Evolutionary conservation across 495 filamentous ascomycete genomes (phyloP), one percentile per base, ranked within the genome.

Genomic region (Hapsidospora chrysogenum): DNA sequence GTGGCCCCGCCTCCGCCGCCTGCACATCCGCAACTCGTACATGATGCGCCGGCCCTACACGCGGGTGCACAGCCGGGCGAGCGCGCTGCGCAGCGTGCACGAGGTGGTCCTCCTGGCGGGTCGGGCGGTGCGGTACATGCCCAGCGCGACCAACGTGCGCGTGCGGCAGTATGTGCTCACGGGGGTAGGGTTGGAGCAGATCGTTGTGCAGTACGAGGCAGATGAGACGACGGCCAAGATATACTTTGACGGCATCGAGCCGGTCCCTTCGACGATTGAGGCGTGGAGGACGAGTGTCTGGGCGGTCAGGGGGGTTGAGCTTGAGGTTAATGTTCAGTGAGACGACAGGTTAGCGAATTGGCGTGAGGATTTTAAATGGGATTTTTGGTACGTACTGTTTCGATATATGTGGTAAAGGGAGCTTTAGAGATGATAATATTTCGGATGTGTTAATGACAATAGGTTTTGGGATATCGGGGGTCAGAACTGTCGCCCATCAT

Each of bases 21-120:
- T 46, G 4, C 42, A 43, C 15, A 17, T 46, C 7, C 43, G 43
- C 36, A 46, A 46, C 17, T 46, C 43, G 17, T 46, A 46, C 31
- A 37, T 46, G 37, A 39, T 46, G 37, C 42, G 42, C 14, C 18
- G 29, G 21, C 43, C 43, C 7, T 46, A 46, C 29, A 11, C 42
- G 26, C 43, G 43, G 27, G 40, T 43, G 3, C 4, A 32, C n/a
- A 39, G 18, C 14, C 22, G 43, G 20, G 21, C 28, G 18, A 38
- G 40, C 2, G 43, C 43, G 13, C 16, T 46, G 16, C 30, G 21
- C 0, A 35, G 35, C 3, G 37, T 43, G 1, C 40, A 35, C n/a
- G 6, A 26, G 23, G 23, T 26, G 6, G 6, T 26, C 6, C 6
- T 11, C 6, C 11, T 26, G 23, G 23, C 11, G 6, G 23, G 23